Base-by-base conservation (phyloP, 495 filamentous ascomycete genomes). In the Xylaria venustula region DNA sequence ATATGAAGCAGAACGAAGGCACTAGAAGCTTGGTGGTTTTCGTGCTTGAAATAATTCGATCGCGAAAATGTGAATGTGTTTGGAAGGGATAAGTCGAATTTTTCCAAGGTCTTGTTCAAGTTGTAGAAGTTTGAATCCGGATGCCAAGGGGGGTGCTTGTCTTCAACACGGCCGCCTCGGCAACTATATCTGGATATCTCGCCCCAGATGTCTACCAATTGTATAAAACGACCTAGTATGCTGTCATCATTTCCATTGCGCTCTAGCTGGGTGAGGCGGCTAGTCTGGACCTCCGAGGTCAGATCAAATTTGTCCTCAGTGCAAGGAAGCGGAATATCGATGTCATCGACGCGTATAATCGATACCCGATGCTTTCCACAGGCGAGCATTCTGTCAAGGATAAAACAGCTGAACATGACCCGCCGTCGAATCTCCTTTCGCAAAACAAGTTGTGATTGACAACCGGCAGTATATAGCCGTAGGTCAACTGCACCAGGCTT, bases 331-430 rank as follows among this genome's bases (percentile, higher is more conserved):
- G 87, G 87, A 40, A 90, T 84, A 56, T 79, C 82, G 28, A 92
- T 75, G 51, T 91, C 88, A 47, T 87, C 83, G 17, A 85, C 79
- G 19, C 80, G 79, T 56, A 92, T 83, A 76, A 89, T 89, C 15
- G 85, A 83, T 1, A 87, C 85, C 7, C 90, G 82, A 60, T 87
- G 86, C 65, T 90, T 88, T 23, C 90, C 90, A 65, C 87, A 90
- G 53, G 87, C 86, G 32, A 94, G 73, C 67, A 89, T 88, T 14
- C 90, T 83, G 68, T 96, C 91, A 61, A 95, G 81, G 53, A 93
- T 86, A 64, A 93, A 90, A 62, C 90, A 91, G 56, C 90, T 90
- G 82, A 90, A 96, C 70, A 93, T 91, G 4, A 91, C 93, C 25
- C 91, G 86, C 34, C 91, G 84, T 66, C 85, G 82, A 15, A 91